Base-by-base conservation (phyloP, 768 basidiomycete genomes). In the Auriscalpium microsporum region DNA sequence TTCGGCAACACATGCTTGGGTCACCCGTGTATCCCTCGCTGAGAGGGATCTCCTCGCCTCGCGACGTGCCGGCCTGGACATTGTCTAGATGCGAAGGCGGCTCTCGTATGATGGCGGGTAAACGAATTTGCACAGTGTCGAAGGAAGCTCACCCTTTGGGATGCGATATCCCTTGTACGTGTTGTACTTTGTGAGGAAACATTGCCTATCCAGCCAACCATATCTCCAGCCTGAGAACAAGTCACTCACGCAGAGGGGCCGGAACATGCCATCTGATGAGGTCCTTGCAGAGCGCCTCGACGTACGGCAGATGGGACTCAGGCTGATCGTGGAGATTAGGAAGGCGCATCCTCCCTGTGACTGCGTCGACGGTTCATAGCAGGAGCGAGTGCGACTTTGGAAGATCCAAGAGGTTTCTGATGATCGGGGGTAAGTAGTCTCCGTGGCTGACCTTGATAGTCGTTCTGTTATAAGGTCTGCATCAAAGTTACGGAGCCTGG, bases 221-320 rank as follows among this genome's bases (percentile, higher is more conserved):
- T 4, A 28, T 28, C 28, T 28, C 28, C 28, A 28, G n/a, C n/a
- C n/a, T n/a, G n/a, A n/a, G 28, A 7, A 28, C 5, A 28, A 7
- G 28, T 28, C 7, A 4, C 28, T 28, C 16, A 33, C 44, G 49
- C 45, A 40, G 16, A 35, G 51, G 56, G 10, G 47, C 21, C 10
- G 48, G 45, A 38, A 48, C 28, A 14, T 45, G 17, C 57, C 57
- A 56, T 34, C 54, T 38, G 8, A 37, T 10, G 5, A 56, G 38
- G 19, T 58, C 57, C 4, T 33, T 56, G 46, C 50, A 58, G 16
- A 58, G n/a, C 8, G 58, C 58, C 14, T 57, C 55, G 7, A 57
- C 45, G 17, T 56, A 59, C 4, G 55, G 58, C 21, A 59, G 44
- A 10, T 40, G 23, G n/a, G n/a, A n/a, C n/a, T n/a, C n/a, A 8